These are phyloP conservation scores for Agapanthus africanus DNA, from an alignment of 106 monocot genomes.

Conservation along the genomic window DNA sequence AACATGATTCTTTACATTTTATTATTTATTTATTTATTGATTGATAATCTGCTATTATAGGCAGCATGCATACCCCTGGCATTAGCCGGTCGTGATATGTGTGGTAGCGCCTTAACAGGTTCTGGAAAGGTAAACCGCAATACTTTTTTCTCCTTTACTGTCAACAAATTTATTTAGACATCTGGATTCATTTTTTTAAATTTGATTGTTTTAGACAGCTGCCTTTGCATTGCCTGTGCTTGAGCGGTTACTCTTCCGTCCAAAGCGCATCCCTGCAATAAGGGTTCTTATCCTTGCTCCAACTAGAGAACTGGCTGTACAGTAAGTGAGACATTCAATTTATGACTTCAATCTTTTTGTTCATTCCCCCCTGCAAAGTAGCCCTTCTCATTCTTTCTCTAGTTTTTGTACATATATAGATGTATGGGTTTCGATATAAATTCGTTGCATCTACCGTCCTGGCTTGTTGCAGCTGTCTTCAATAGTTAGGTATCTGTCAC, in stretches of 20 bases:
- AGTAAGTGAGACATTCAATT: constrained; percentile 47
- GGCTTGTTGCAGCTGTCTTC: neutral
- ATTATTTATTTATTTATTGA: neutral
- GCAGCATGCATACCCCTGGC: constrained; percentile 97
- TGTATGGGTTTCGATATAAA: neutral
- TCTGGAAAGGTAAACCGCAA: constrained; percentile 77
- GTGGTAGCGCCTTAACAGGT: constrained; percentile 96
- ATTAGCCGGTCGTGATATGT: constrained; percentile 88
- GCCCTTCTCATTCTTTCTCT: neutral
- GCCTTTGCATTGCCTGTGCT: constrained; percentile 87
- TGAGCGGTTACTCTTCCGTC: constrained; percentile 89
- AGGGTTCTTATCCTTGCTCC: constrained; percentile 95
- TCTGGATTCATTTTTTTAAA: constrained; percentile 2
- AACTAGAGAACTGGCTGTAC: constrained; percentile 88
- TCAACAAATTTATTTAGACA: constrained; percentile 1
- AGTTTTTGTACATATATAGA: neutral
- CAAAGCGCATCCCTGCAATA: constrained; percentile 77
- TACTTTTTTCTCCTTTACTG: constrained; percentile 3
- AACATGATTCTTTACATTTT: neutral
- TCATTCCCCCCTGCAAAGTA: neutral
- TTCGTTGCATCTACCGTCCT: neutral
- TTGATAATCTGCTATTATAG: too few species aligned
- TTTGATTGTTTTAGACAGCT: constrained; percentile 67
- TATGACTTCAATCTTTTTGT: neutral
- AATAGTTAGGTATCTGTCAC: neutral